phyloP scores from a whole-genome alignment of 805 yeast species.

The Yarrowia hollandica region DNA sequence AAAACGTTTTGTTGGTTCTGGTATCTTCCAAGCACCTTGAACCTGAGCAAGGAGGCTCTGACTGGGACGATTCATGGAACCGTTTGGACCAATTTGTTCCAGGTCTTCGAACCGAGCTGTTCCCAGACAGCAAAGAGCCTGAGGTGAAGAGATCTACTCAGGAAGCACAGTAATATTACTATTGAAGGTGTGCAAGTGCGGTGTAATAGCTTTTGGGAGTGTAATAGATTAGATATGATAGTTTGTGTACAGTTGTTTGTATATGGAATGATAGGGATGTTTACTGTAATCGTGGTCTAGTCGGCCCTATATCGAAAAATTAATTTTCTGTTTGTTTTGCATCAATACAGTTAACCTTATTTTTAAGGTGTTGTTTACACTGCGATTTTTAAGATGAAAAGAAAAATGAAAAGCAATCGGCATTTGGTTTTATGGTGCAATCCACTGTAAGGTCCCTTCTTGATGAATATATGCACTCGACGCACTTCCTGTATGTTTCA shows the following conservation, averaged over 20 bases:
- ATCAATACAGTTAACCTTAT: background rate
- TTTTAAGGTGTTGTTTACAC: background rate
- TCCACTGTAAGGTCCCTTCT: too few relatives aligned
- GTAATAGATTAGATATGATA: background rate
- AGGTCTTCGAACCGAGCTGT: conserved; percentile 37
- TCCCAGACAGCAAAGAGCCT: conserved; percentile 29
- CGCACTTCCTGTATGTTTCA: too few relatives aligned
- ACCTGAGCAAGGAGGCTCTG: conserved; percentile 35
- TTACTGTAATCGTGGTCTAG: too few relatives aligned
- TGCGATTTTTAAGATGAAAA: too few relatives aligned
- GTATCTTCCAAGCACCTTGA: conserved; percentile 38
- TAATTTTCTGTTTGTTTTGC: too few relatives aligned
- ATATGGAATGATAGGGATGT: too few relatives aligned
- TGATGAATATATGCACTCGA: too few relatives aligned
- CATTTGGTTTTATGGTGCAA: too few relatives aligned
- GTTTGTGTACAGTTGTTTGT: too few relatives aligned
- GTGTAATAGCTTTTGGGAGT: too few relatives aligned
- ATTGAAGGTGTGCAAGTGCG: too few relatives aligned
- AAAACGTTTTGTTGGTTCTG: conserved; percentile 46
- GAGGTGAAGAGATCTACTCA: background rate
- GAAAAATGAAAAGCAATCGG: too few relatives aligned
- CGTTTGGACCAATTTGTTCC: conserved; percentile 45
- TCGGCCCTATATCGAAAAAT: background rate
- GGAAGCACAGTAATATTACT: background rate
- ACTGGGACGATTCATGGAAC: conserved; percentile 44